These are phyloP conservation scores for Paramecium pentaurelia DNA, from an alignment of 73 alveolate genomes.

Conservation along the genomic window DNA sequence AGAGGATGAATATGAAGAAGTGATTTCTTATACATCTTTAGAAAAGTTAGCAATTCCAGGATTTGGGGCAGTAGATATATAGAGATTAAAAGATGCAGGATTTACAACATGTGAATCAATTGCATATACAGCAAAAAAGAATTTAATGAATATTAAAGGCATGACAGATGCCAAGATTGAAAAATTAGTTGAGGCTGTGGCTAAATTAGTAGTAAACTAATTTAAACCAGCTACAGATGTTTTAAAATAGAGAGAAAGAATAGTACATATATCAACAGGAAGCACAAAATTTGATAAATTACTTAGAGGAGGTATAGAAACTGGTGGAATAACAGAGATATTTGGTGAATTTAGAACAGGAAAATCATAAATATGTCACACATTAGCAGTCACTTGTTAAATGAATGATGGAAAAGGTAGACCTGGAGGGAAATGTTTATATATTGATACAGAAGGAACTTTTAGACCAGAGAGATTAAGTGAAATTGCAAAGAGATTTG, in stretches of 20 bases:
- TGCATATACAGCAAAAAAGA: slow-evolving; percentile 84
- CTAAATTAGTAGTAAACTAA: slow-evolving; percentile 76
- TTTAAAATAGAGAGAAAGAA: slow-evolving; percentile 76
- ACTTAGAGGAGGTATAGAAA: slow-evolving; percentile 95
- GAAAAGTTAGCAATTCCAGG: slow-evolving; percentile 86
- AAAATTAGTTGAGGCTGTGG: slow-evolving; percentile 78
- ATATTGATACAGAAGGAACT: slow-evolving; percentile 97
- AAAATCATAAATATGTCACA: slow-evolving; percentile 94
- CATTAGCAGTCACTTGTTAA: slow-evolving; percentile 91
- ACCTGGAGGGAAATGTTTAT: slow-evolving; percentile 95
- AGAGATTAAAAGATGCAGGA: slow-evolving; percentile 93
- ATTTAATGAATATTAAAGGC: slow-evolving; percentile 90
- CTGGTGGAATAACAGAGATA: slow-evolving; percentile 94
- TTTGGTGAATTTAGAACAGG: slow-evolving; percentile 99
- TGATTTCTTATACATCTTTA: slow-evolving; percentile 62
- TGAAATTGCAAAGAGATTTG: slow-evolving; percentile 92
- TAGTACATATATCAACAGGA: slow-evolving; percentile 90
- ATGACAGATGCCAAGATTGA: slow-evolving; percentile 94
- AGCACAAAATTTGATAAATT: slow-evolving; percentile 79
- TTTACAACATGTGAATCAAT: slow-evolving; percentile 84
- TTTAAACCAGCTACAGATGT: slow-evolving; percentile 83
- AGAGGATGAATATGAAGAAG: slow-evolving; percentile 29
- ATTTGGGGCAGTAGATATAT: slow-evolving; percentile 83
- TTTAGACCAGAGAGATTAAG: slow-evolving; percentile 94
- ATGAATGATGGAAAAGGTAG: slow-evolving; percentile 87